Base-by-base conservation (phyloP, 768 basidiomycete species). In the Pulveroboletus ravenelii region DNA sequence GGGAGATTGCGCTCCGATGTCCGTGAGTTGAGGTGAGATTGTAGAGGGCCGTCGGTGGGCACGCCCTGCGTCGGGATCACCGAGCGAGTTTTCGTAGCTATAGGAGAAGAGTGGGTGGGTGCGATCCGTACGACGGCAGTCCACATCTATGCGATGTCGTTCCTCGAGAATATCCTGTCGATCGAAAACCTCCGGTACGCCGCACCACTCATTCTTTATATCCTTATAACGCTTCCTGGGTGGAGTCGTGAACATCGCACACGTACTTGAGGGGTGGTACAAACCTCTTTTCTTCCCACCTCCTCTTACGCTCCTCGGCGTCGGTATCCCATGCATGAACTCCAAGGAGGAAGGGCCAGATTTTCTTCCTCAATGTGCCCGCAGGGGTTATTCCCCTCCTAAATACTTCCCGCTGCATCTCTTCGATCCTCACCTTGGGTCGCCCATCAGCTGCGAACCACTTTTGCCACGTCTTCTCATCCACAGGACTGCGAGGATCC, bases 121-220 rank as follows among this genome's bases (percentile, higher is more conserved):
- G 34, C 96, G 79, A 68, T 99, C 96, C 18, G 96, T 99, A 25
- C 96, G 80, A 51, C 94, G 85, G 61, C 96, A 98, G 64, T 98
- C 96, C 50, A 99, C 96, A 62, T 98, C 91, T 59, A 93, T 92
- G 23, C 91, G 82, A 69, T 93, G 91, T n/a, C 89, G 82, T 64
- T 93, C 91, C 70, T 99, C 95, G 30, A 89, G 66, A 45, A 89
- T 78, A 61, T 90, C 88, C 52, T 80, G 78, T 43, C 85, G 79
- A 60, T 87, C 85, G 64, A 87, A 92, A 10, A 91, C 84, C 56
- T 89, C 89, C 18, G 84, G 81, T 35, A 84, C 81, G 20, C 85
- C 86, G 67, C 78, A 87, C 95, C 95, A 98, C 59, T 87, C 78
- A 29, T 75, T 69, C 69, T 90, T 93, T 27, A 88, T 68, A 27